Percentiles rank a stretch among this genome's conserved stretches.
phyloP scores from a whole-genome alignment of 2,329 filamentous ascomycete species.

The Colletotrichum chlorophyti region DNA sequence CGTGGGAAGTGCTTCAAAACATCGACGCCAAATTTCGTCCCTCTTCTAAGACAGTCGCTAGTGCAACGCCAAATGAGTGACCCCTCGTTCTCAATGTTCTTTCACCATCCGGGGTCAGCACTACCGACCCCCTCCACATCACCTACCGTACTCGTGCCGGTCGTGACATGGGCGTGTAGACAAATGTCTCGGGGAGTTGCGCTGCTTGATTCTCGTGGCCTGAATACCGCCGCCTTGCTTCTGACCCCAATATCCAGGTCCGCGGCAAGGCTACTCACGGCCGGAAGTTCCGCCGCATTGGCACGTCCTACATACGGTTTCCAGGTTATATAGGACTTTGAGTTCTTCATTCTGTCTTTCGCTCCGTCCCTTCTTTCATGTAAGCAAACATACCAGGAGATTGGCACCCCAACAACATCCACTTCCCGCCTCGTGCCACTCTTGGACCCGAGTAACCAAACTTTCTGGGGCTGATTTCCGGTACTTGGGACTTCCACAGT shows the following conservation, averaged over 20 bases:
- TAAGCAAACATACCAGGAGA: background rate
- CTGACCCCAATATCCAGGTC: constrained; percentile 9
- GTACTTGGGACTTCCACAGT: background rate
- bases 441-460: background rate
- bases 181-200: constrained; percentile 21
- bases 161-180: background rate
- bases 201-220: background rate
- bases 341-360: background rate
- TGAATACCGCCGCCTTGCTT: background rate
- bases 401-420: background rate
- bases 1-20: background rate
- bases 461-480: background rate
- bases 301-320: background rate
- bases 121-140: background rate
- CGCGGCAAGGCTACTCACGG: constrained; percentile 1
- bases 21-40: background rate
- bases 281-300: background rate
- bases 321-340: background rate
- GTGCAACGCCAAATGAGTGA: background rate
- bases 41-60: background rate
- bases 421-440: background rate
- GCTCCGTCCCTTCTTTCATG: background rate
- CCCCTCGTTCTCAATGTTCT: background rate
- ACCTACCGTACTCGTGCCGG: background rate
- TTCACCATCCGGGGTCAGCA: background rate